Base-by-base conservation (phyloP, 805 yeast species). In the Phaffomyces antillensis region DNA sequence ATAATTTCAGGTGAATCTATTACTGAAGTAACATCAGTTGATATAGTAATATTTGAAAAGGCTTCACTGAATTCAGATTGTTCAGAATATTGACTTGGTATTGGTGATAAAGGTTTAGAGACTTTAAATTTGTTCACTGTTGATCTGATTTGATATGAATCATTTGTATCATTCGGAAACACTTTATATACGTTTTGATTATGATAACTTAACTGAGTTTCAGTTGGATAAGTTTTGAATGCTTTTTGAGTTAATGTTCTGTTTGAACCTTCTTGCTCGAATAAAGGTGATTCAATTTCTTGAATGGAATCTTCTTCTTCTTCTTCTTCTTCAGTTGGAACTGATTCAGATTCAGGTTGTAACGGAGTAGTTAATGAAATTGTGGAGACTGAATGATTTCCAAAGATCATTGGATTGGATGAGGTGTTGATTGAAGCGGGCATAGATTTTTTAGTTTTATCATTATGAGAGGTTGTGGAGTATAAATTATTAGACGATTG, bases 1-100 rank as follows among this genome's bases (percentile, higher is more conserved):
- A 52, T 44, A 17, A 42, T 13, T 13, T 31, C 42, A 17, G 28
- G 37, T 5, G 20, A 25, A 26, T 34, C 15, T 24, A 25, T 8
- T 15, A 42, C 18, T 3, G 45, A 44, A 3, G 57, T 48, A 4
- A 41, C 50, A 20, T 34, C 41, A 1, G 56, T 56, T 16, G 17
- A 16, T 0, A 43, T 40, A 16, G 52, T 37, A 2, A 45, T 40
- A 4, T 39, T 40, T 16, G 57, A 52, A 42, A 55, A 58, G 13
- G 51, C 52, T 33, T 52, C 56, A 53, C 59, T 55, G 7, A 54
- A 15, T 30, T 47, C 58, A 12, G 61, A 52, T 13, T 54, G 55
- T 34, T 58, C 49, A 30, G 60, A 56, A 7, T 60, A 52, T 12
- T 56, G 56, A 35, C 59, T 53, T 24, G 48, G 8, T 15, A 47